Percentiles rank a stretch among this genome's conserved stretches.
phyloP scores from a whole-genome alignment of 2,329 filamentous ascomycete genomes.

The Cladobotryum mycophilum region DNA sequence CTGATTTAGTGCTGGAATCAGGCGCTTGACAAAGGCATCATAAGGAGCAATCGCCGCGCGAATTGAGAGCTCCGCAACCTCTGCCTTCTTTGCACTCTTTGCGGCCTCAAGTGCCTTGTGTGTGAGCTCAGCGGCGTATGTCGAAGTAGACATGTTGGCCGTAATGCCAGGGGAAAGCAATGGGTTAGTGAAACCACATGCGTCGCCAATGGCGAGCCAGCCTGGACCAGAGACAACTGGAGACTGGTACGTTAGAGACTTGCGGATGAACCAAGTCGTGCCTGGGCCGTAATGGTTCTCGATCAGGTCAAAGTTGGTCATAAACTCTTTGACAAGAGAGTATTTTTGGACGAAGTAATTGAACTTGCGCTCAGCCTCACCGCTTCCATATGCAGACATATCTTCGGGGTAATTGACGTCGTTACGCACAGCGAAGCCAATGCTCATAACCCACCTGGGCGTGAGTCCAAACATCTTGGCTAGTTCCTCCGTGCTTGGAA shows the following conservation, averaged over 20 bases:
- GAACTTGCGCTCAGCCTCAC: slow-evolving; percentile 4
- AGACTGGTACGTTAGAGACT: slow-evolving; percentile 6
- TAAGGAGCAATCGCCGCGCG: slow-evolving; percentile 1
- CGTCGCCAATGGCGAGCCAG: slow-evolving; percentile 4
- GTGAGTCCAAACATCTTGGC: slow-evolving; percentile 1
- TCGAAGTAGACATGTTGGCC: slow-evolving; percentile 2
- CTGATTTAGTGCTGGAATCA: slow-evolving; percentile 1
- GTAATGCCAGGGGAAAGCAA: slow-evolving; percentile 2
- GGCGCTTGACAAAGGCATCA: neutral
- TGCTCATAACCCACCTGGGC: neutral
- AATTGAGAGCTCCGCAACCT: neutral
- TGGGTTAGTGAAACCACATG: slow-evolving; percentile 3
- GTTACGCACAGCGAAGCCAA: slow-evolving; percentile 2
- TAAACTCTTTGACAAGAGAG: slow-evolving; percentile 1
- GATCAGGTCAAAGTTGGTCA: slow-evolving; percentile 3
- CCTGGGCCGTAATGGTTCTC: slow-evolving; percentile 5
- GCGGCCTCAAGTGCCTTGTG: neutral
- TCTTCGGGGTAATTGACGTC: slow-evolving; percentile 4
- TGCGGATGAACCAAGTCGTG: slow-evolving; percentile 6
- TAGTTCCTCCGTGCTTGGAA: slow-evolving; percentile 2
- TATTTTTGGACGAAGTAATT: slow-evolving; percentile 5
- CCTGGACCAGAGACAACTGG: slow-evolving; percentile 5
- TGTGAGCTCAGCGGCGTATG: slow-evolving; percentile 3
- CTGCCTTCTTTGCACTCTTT: neutral
- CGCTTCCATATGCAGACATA: slow-evolving; percentile 1